These are phyloP conservation scores for thale cress (Arabidopsis thaliana) DNA, from an alignment of 345 rosid species.

Conservation along the genomic window DNA sequence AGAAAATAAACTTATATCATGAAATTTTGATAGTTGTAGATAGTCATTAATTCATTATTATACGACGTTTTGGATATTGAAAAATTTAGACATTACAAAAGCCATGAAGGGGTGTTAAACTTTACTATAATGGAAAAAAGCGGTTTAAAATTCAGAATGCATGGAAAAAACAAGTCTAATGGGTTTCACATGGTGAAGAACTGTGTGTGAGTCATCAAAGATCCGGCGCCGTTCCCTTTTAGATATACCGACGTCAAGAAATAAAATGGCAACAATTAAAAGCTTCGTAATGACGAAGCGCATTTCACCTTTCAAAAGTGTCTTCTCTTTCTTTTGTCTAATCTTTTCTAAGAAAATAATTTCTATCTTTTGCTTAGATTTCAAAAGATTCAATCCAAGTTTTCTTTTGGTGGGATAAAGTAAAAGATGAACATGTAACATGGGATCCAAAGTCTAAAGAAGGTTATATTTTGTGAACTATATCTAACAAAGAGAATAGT, in stretches of 20 bases:
- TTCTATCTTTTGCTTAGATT: background rate
- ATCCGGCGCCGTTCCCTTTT: conserved; percentile 35
- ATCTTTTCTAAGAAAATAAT: background rate
- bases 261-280: background rate
- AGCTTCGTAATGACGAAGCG: conserved; percentile 1
- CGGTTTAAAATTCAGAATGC: background rate
- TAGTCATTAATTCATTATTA: too few relatives aligned
- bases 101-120: too few relatives aligned
- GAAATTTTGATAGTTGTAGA: too few relatives aligned
- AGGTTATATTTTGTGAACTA: conserved; percentile 19
- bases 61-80: too few relatives aligned
- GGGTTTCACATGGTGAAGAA: conserved; percentile 33
- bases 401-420: conserved; percentile 20
- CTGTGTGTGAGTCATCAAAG: conserved; percentile 28
- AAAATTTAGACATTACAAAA: too few relatives aligned
- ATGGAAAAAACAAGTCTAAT: conserved; percentile 8
- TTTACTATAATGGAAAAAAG: too few relatives aligned
- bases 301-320: background rate
- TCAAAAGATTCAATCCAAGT: conserved; percentile 6
- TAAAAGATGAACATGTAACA: conserved; percentile 37
- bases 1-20: too few relatives aligned
- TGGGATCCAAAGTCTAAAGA: conserved; percentile 33
- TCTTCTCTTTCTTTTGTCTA: background rate
- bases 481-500: conserved; percentile 16
- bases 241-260: conserved; percentile 17